Evolutionary conservation across 1,284 basidiomycete species (phyloP), one percentile per base, ranked within the genome.

Genomic region (Megacollybia platyphylla): DNA sequence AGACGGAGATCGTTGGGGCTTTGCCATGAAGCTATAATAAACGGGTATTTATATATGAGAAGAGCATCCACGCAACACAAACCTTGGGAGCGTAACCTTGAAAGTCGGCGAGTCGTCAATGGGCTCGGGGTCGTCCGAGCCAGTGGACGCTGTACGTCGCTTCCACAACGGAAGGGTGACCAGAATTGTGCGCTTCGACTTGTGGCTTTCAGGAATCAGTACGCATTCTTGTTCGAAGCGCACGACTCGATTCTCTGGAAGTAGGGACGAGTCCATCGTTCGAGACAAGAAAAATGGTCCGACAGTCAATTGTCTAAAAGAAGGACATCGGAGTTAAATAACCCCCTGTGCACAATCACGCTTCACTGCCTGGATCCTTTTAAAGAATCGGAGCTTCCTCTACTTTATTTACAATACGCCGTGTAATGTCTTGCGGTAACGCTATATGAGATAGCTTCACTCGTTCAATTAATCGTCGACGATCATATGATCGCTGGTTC

Each of bases 201-300:
- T 56, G 4, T 54, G 51, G 10, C 55, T 54, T 46, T 78, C 71
- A 10, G 80, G 81, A 44, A 84, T 83, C 47, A 84, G 68, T 4
- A 79, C 61, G 48, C 79, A 83, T 50, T 75, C 68, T 40, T 65
- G 62, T 61, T 82, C 71, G 58, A 83, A 83, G 43, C 79, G 69
- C 7, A 83, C 77, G n/a, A 65, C 56, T 41, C 66, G 60, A 46
- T 38, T 42, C 20, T 24, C 20, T 24, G 20, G 20, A 24, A 24
- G 20, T 5, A 24, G 5, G 4, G 20, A 24, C 20, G 20, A 24
- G 20, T 24, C 20, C 20, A 24, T 24, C 20, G 20, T 24, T 24
- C 20, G 20, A 24, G 20, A 5, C 20, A 24, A 24, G 20, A 24
- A 24, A 24, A 4, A 24, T 24, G 20, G 20, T 24, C 20, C 20